Evolutionary conservation across 192 early-diverging fungal genomes (phyloP).

Genomic region (Funneliformis geosporum): DNA sequence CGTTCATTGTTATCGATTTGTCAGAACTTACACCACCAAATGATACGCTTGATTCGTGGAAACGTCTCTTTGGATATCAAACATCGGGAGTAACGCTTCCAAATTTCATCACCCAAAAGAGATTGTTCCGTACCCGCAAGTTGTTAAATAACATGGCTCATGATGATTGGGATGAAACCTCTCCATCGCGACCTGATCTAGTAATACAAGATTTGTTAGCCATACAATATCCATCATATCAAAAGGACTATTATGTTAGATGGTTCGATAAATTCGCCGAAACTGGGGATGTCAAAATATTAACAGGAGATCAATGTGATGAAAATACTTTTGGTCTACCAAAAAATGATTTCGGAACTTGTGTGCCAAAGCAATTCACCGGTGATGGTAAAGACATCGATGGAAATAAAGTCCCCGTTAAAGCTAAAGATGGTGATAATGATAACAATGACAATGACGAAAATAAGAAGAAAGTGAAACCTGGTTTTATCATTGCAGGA

Average conservation of each 20-base stretch:
- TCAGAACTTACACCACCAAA: conserved; percentile 4
- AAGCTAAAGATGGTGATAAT: not conserved
- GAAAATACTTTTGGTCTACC: not conserved
- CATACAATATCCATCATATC: conserved; percentile 37
- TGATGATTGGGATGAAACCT: conserved; percentile 31
- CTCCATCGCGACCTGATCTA: conserved; percentile 32
- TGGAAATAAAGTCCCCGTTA: not conserved
- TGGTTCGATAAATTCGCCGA: conserved; percentile 31
- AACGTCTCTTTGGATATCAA: conserved; percentile 11
- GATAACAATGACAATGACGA: not conserved
- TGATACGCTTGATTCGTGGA: conserved; percentile 14
- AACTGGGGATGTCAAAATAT: not conserved
- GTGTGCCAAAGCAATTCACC: not conserved
- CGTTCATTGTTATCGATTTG: conserved; percentile 28
- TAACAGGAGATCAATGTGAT: not conserved
- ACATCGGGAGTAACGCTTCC: not conserved
- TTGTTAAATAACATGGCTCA: conserved; percentile 12
- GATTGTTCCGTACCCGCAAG: conserved; percentile 25
- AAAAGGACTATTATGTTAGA: not conserved
- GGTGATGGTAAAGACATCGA: not conserved
- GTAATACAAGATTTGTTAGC: conserved; percentile 34
- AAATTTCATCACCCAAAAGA: conserved; percentile 16
- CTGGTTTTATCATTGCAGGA: not conserved
- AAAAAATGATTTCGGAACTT: not conserved
- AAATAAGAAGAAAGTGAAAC: not conserved